phyloP scores from a whole-genome alignment of 306 rosid genomes.

The Albizia julibrissin region DNA sequence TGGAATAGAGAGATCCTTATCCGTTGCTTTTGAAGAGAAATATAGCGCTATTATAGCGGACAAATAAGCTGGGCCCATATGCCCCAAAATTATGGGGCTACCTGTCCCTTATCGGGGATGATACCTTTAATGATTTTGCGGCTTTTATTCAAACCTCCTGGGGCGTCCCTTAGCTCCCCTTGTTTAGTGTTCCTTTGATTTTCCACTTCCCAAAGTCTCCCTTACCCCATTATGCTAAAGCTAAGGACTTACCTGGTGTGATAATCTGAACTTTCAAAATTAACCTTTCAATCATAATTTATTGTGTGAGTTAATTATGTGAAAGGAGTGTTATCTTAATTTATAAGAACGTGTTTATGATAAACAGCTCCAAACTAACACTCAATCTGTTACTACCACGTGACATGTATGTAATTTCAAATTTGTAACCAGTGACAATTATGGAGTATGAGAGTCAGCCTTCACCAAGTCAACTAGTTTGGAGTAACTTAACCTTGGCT shows the following conservation, averaged over 20 bases:
- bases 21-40: not conserved
- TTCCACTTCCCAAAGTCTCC: not conserved
- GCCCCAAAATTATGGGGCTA: conserved; percentile 10
- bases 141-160: not conserved
- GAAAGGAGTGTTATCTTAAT: too few relatives aligned
- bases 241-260: too few relatives aligned
- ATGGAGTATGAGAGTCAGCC: not conserved
- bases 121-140: not conserved
- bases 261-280: too few relatives aligned
- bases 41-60: conserved; percentile 7
- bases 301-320: too few relatives aligned
- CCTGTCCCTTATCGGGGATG: not conserved
- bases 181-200: not conserved
- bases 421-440: not conserved
- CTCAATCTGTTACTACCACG: too few relatives aligned
- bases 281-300: too few relatives aligned
- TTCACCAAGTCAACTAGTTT: not conserved
- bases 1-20: not conserved
- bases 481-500: not conserved
- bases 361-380: too few relatives aligned
- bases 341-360: too few relatives aligned
- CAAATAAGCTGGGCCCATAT: conserved; percentile 26
- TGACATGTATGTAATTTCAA: not conserved
- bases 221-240: not conserved
- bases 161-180: not conserved